Conservation (phyloP, 345 rosid genomes). For the Moricandia arvensis region DNA sequence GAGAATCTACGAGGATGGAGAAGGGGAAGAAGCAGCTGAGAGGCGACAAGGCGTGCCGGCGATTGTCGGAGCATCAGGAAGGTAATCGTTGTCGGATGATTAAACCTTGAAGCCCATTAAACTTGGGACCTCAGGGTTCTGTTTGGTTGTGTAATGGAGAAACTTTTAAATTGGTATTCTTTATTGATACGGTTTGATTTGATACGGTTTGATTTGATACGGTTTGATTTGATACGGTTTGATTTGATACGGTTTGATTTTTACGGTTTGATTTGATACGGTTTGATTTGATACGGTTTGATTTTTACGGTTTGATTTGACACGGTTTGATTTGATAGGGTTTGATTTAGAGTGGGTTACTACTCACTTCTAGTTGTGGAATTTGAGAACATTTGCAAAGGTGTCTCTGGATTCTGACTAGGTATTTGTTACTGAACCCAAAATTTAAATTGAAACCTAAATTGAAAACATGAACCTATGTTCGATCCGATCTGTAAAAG, state of each 20-base stretch:
- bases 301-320: background rate
- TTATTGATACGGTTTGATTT: background rate
- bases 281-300: too few relatives aligned
- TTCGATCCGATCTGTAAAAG: too few relatives aligned
- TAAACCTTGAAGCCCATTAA: slow-evolving; percentile 19
- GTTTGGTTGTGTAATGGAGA: slow-evolving; percentile 2
- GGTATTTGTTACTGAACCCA: too few relatives aligned
- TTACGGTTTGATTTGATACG: background rate
- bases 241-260: too few relatives aligned
- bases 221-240: background rate
- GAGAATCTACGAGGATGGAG: slow-evolving; percentile 32
- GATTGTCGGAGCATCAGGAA: slow-evolving; percentile 44
- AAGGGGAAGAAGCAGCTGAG: slow-evolving; percentile 36
- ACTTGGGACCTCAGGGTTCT: background rate
- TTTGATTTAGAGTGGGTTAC: too few relatives aligned
- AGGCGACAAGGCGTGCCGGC: slow-evolving; percentile 28
- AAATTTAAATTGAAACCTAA: too few relatives aligned
- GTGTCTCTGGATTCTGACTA: too few relatives aligned
- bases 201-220: background rate
- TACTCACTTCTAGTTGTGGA: background rate
- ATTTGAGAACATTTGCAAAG: slow-evolving; percentile 9
- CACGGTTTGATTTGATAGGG: too few relatives aligned
- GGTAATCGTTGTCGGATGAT: background rate
- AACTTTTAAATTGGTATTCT: background rate
- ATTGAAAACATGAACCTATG: too few relatives aligned